These are phyloP conservation scores for Boehmeria nivea DNA, from an alignment of 306 rosid genomes.

Conservation along the genomic window DNA sequence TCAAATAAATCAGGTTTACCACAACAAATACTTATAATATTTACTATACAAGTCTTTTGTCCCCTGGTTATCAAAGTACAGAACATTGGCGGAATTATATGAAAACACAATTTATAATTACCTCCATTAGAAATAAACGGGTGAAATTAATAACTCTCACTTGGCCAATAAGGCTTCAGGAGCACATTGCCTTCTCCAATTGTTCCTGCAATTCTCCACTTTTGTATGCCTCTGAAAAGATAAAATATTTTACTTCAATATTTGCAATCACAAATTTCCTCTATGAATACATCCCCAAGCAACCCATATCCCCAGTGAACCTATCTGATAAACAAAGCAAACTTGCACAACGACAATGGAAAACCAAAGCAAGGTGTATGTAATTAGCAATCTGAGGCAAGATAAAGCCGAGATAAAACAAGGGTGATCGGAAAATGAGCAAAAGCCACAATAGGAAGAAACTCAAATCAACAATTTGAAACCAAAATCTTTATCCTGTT, in stretches of 20 bases:
- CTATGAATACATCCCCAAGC: background rate
- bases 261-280: no score
- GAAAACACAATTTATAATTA: background rate
- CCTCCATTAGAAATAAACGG: background rate
- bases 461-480: background rate
- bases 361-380: background rate
- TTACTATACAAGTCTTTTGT: background rate
- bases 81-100: slow-evolving; percentile 15
- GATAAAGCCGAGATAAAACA: background rate
- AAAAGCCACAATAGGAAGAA: background rate
- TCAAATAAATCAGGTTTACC: background rate
- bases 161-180: slow-evolving; percentile 38
- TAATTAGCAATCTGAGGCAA: no score
- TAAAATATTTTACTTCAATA: background rate
- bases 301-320: background rate
- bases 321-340: background rate
- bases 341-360: no score
- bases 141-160: background rate
- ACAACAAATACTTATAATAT: background rate
- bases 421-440: no score
- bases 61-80: slow-evolving; percentile 6
- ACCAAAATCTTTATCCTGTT: background rate
- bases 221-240: slow-evolving; percentile 70
- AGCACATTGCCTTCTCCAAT: slow-evolving; percentile 81
- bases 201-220: slow-evolving; percentile 75